Conservation (phyloP, 2,329 filamentous ascomycete genomes). For the Fusarium verticillioides region DNA sequence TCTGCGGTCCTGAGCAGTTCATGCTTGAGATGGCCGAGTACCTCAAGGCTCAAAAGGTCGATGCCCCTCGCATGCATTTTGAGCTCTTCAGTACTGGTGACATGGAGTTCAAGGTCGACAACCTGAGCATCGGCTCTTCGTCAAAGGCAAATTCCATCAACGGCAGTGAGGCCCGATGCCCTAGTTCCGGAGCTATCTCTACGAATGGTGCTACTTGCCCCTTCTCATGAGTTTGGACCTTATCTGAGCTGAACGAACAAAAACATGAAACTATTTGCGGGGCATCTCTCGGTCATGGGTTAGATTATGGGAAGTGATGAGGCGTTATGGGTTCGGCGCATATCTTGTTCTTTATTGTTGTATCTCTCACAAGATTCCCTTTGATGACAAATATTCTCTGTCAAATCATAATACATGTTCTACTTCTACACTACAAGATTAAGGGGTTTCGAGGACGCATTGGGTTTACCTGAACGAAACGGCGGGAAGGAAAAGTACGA, state of each 20-base stretch:
- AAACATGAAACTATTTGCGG: not conserved
- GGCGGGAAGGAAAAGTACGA: conserved; percentile 26
- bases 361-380: conserved; percentile 13
- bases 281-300: conserved; percentile 7
- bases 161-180: conserved; percentile 27
- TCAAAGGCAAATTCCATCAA: conserved; percentile 27
- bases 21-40: conserved; percentile 62
- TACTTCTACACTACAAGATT: not conserved
- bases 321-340: conserved; percentile 29
- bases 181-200: conserved; percentile 32
- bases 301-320: conserved; percentile 17
- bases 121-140: conserved; percentile 43
- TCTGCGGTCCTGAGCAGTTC: conserved; percentile 66
- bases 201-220: conserved; percentile 23
- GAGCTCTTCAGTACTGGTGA: conserved; percentile 61
- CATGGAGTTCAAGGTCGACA: conserved; percentile 51
- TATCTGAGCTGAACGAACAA: not conserved
- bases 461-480: conserved; percentile 19
- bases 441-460: conserved; percentile 10
- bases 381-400: conserved; percentile 1
- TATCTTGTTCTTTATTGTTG: not conserved
- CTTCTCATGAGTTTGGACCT: conserved; percentile 20
- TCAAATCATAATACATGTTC: conserved; percentile 1
- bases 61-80: conserved; percentile 54
- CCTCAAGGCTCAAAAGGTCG: conserved; percentile 55